These are phyloP conservation scores for Thuidium tamariscinum DNA, from an alignment of 225 moss, liverwort and hornwort species.

Conservation along the genomic window DNA sequence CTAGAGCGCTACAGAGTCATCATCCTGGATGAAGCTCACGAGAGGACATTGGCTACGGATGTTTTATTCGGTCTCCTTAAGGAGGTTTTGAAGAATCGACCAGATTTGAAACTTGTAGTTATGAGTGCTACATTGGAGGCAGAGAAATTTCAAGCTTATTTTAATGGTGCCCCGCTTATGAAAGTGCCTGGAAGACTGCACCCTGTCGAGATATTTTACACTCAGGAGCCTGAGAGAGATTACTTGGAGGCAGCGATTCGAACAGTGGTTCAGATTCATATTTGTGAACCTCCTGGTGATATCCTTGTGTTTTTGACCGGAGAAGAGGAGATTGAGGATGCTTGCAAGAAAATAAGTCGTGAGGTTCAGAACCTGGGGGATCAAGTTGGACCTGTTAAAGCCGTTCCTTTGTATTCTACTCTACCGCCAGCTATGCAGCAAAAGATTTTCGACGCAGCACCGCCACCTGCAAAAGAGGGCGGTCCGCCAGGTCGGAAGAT, in stretches of 20 bases:
- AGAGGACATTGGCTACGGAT: conserved; percentile 89
- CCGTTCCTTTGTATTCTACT: conserved; percentile 83
- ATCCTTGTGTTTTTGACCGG: conserved; percentile 91
- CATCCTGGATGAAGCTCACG: conserved; percentile 92
- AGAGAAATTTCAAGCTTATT: conserved; percentile 97
- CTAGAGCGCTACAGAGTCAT: conserved; percentile 92
- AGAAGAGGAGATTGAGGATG: conserved; percentile 97
- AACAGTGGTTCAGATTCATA: conserved; percentile 92
- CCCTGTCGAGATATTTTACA: conserved; percentile 96
- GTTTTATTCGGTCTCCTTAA: conserved; percentile 88
- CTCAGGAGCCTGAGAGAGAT: conserved; percentile 91
- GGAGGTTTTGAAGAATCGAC: conserved; percentile 88
- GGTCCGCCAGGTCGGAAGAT: conserved; percentile 83
- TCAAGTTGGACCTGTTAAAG: conserved; percentile 86
- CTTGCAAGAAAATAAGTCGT: conserved; percentile 76
- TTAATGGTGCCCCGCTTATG: conserved; percentile 90
- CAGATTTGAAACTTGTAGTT: conserved; percentile 90
- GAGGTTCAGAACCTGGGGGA: conserved; percentile 88
- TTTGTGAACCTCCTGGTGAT: conserved; percentile 81
- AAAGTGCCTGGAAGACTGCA: conserved; percentile 95
- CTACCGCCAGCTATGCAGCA: conserved; percentile 94
- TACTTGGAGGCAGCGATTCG: conserved; percentile 95
- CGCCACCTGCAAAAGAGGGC: conserved; percentile 68
- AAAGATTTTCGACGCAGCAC: conserved; percentile 91
- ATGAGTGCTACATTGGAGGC: conserved; percentile 99